Percentiles rank a stretch among this genome's conserved stretches.
Evolutionary conservation across 2,329 filamentous ascomycete genomes (phyloP).

Genomic region (Aspergillus sergii): DNA sequence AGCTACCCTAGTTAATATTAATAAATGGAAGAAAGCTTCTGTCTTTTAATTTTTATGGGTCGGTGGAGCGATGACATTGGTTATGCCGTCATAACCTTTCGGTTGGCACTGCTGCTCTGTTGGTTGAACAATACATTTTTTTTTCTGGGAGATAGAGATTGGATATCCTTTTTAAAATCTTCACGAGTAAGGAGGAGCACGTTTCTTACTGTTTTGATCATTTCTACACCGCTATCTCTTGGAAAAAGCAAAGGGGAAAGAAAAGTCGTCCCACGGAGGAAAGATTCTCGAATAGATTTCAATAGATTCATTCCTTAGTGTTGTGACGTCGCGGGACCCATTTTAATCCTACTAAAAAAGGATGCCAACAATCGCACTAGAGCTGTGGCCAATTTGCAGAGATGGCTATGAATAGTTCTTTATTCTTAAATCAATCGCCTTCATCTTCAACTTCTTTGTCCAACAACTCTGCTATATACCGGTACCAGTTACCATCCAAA

Average conservation of each 20-base stretch:
- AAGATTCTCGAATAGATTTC: background rate
- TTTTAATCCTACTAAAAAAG: slow-evolving; percentile 1
- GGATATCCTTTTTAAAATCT: background rate
- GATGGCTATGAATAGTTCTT: background rate
- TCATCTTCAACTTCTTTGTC: background rate
- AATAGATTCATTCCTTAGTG: slow-evolving; percentile 1
- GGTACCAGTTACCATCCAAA: background rate
- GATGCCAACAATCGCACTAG: background rate
- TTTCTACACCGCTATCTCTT: slow-evolving; percentile 2
- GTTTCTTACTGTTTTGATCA: background rate
- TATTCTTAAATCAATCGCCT: background rate
- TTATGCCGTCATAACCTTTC: slow-evolving; percentile 15
- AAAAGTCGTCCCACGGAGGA: background rate
- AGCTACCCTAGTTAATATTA: background rate
- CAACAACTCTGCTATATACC: background rate
- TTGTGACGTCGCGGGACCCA: slow-evolving; percentile 2
- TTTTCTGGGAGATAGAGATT: background rate
- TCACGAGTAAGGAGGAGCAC: background rate
- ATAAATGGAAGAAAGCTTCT: background rate
- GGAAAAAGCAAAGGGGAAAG: background rate
- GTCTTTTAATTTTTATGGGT: background rate
- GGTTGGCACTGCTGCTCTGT: background rate
- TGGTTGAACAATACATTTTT: too few species aligned
- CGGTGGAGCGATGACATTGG: slow-evolving; percentile 15
- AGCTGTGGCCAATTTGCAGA: background rate